A percentile compares a stretch with the other conserved stretches of the same genome.
Conservation (phyloP, 2,329 filamentous ascomycete species). For the Pseudocercospora vitis region DNA sequence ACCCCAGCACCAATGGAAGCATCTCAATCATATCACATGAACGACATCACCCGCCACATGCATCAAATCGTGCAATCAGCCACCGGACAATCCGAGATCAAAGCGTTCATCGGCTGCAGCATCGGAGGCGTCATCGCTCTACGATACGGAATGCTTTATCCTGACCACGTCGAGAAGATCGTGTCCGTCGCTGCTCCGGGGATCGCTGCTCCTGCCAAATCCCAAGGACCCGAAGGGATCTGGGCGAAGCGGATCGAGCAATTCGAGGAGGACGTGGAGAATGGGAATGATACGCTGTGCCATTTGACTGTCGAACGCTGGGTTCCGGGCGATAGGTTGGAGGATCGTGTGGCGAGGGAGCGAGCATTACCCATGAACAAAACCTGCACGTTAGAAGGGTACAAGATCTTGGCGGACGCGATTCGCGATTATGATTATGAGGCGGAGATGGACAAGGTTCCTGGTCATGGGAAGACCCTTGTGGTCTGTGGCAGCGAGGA, state of each 20-base stretch:
- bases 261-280: constrained; percentile 25
- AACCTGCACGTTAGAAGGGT: constrained; percentile 29
- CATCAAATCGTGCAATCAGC: constrained; percentile 24
- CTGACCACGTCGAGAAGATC: constrained; percentile 25
- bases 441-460: constrained; percentile 19
- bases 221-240: constrained; percentile 22
- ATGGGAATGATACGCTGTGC: constrained; percentile 22
- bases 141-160: constrained; percentile 33
- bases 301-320: constrained; percentile 30
- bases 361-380: constrained; percentile 27
- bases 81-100: constrained; percentile 19
- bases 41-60: constrained; percentile 31
- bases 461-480: constrained; percentile 23
- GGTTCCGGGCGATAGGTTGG: constrained; percentile 25
- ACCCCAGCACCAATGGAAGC: constrained; percentile 21
- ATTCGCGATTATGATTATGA: constrained; percentile 34
- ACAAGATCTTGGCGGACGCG: constrained; percentile 30
- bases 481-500: constrained; percentile 31
- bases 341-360: constrained; percentile 24
- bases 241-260: constrained; percentile 30
- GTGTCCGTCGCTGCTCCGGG: constrained; percentile 33
- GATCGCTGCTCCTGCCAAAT: constrained; percentile 22
- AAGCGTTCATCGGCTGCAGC: constrained; percentile 33
- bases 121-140: constrained; percentile 34
- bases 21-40: constrained; percentile 23